A percentile compares a stretch with the other conserved stretches of the same genome.
phyloP scores from a whole-genome alignment of 345 rosid species.

The Lenwebbia sp. region DNA sequence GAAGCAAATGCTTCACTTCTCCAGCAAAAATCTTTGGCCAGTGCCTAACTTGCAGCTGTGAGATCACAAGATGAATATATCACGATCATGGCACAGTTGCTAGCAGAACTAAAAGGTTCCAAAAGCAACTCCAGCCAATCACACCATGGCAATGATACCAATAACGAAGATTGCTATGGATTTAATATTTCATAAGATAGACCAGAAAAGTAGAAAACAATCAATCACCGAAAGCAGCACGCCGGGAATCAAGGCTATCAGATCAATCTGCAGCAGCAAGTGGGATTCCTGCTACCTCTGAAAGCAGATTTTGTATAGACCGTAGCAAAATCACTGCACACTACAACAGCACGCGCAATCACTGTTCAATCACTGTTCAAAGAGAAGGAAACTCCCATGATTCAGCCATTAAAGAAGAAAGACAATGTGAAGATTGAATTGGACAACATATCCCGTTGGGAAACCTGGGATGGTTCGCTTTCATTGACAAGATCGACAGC shows the following conservation, averaged over 20 bases:
- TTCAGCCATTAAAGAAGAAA: not conserved
- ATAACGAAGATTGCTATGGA: not conserved
- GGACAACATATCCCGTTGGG: not conserved
- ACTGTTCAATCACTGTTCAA: not conserved
- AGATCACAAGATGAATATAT: not conserved
- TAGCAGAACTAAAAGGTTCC: not conserved
- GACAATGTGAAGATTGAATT: not conserved
- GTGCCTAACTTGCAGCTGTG: not conserved
- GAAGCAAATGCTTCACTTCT: not conserved
- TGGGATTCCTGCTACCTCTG: not conserved
- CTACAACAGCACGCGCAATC: not conserved
- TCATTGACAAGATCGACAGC: not conserved
- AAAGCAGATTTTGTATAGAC: not conserved
- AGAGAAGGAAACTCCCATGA: not conserved
- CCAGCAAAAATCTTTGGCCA: not conserved
- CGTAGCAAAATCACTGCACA: not conserved
- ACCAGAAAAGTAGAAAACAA: not conserved
- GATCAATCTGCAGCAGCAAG: not conserved
- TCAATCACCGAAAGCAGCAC: not conserved
- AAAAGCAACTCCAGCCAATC: not conserved
- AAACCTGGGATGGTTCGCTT: not conserved
- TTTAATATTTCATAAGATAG: not conserved
- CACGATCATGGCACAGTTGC: not conserved
- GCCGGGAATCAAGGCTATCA: not conserved
- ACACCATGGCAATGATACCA: not conserved